phyloP scores from a whole-genome alignment of 495 filamentous ascomycete species.

The Penicillium silybi region DNA sequence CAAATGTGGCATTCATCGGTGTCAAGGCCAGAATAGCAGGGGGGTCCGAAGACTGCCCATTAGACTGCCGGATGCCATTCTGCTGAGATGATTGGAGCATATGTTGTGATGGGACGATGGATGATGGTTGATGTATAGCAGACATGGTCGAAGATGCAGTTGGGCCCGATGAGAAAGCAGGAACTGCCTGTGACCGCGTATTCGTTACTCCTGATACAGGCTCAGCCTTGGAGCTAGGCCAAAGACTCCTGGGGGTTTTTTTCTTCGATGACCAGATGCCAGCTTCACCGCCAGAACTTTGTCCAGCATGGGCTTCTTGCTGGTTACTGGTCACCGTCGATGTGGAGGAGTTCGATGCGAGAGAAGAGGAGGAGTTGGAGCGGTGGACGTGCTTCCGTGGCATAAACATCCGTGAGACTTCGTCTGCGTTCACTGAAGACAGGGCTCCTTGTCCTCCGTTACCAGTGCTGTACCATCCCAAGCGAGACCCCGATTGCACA shows the following conservation, averaged over 20 bases:
- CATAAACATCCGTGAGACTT: constrained; percentile 83
- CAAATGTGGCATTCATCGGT: constrained; percentile 91
- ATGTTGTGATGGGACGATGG: constrained; percentile 70
- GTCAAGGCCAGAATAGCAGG: constrained; percentile 75
- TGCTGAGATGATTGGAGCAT: constrained; percentile 55
- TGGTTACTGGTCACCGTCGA: constrained; percentile 39
- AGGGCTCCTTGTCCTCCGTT: constrained; percentile 71
- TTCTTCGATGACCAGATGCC: constrained; percentile 59
- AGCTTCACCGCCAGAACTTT: constrained; percentile 37
- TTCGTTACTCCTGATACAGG: constrained; percentile 60
- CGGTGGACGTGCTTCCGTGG: constrained; percentile 80
- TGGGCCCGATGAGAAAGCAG: constrained; percentile 62
- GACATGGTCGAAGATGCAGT: constrained; percentile 65
- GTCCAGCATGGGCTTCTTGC: constrained; percentile 49
- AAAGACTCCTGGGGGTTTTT: constrained; percentile 65
- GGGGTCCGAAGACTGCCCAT: constrained; percentile 52
- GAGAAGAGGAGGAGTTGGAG: constrained; percentile 82
- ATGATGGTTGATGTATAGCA: constrained; percentile 69
- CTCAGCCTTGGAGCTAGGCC: constrained; percentile 68
- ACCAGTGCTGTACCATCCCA: constrained; percentile 58
- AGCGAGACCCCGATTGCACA: constrained; percentile 68
- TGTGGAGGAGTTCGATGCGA: constrained; percentile 50
- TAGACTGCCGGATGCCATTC: constrained; percentile 59
- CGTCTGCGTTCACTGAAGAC: constrained; percentile 79
- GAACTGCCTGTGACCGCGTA: constrained; percentile 57